Evolutionary conservation across 1,284 basidiomycete species (phyloP), one percentile per base, ranked within the genome.

Genomic region (Vanrija sp.): DNA sequence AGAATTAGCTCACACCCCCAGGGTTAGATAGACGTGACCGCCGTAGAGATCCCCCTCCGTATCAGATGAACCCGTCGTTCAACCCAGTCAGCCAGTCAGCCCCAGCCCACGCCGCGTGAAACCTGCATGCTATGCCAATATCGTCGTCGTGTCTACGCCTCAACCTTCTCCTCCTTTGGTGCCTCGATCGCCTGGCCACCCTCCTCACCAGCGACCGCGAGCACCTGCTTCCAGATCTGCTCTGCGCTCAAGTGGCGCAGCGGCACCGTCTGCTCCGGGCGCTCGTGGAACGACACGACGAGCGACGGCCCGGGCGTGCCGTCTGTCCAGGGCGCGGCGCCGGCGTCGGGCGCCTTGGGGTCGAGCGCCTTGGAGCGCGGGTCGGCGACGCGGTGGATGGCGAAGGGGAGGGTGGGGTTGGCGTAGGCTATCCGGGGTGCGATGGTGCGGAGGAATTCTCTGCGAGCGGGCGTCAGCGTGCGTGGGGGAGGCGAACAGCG

Each of bases 381-480:
- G 56, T 66, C 64, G 9, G 48, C 56, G 53, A 65, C 59, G 27
- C 67, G 61, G 20, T 60, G 31, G 22, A 74, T 54, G 22, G 42
- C 45, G 45, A 73, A 56, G 12, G 63, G 63, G 3, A 72, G 48
- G 15, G 53, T 14, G 10, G 70, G 72, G 63, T 74, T 72, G 44
- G 63, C 58, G 54, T 70, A 74, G 8, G 72, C 68, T 60, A 74
- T 51, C 52, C 61, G 50, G 4, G 72, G 71, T 0, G 64, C 68
- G 47, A 66, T 61, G 9, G 51, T 55, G 37, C 57, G 55, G 16
- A 70, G 54, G 51, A 74, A 74, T 31, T 72, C 60, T 43, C 72
- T 72, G 48, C 35, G 49, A 19, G 12, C 5, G n/a, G 3, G 24
- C 4, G 18, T 16, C 3, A n/a, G 10, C 12, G 7, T 3, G 27